Conservation (phyloP, 1,139 yeast species). For the Hansenula sp. region DNA sequence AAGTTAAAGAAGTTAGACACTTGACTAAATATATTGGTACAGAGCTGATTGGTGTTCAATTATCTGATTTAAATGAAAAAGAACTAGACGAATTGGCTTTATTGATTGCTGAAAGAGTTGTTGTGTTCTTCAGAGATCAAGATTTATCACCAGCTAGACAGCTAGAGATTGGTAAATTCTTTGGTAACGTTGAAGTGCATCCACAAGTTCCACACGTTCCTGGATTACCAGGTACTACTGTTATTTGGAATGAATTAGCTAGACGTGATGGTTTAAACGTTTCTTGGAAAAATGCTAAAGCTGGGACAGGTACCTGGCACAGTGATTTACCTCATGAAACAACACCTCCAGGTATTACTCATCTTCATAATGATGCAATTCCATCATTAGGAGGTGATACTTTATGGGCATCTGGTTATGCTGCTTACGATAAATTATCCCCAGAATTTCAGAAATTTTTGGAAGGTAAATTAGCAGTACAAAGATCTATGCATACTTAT, state of each 20-base stretch:
- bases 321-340: slow-evolving; percentile 41
- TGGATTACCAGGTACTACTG: slow-evolving; percentile 41
- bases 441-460: slow-evolving; percentile 42
- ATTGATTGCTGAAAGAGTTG: slow-evolving; percentile 44
- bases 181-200: slow-evolving; percentile 42
- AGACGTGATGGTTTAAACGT: not conserved
- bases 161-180: slow-evolving; percentile 38
- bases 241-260: slow-evolving; percentile 45
- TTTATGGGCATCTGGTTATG: slow-evolving; percentile 46
- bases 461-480: slow-evolving; percentile 45
- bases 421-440: slow-evolving; percentile 45
- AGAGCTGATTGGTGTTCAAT: slow-evolving; percentile 48
- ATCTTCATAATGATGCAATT: slow-evolving; percentile 36
- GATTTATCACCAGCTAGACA: slow-evolving; percentile 40
- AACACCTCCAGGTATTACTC: slow-evolving; percentile 32
- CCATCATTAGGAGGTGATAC: slow-evolving; percentile 47
- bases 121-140: slow-evolving; percentile 42
- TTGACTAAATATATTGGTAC: slow-evolving; percentile 47
- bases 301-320: slow-evolving; percentile 29
- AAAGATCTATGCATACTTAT: slow-evolving; percentile 37
- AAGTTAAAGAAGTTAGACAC: slow-evolving; percentile 42
- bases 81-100: slow-evolving; percentile 52
- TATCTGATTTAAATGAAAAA: slow-evolving; percentile 40
- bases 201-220: slow-evolving; percentile 25
- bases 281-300: not conserved